Evolutionary conservation across 768 basidiomycete genomes (phyloP), one percentile per base, ranked within the genome.

Genomic region (Trametes elegans): DNA sequence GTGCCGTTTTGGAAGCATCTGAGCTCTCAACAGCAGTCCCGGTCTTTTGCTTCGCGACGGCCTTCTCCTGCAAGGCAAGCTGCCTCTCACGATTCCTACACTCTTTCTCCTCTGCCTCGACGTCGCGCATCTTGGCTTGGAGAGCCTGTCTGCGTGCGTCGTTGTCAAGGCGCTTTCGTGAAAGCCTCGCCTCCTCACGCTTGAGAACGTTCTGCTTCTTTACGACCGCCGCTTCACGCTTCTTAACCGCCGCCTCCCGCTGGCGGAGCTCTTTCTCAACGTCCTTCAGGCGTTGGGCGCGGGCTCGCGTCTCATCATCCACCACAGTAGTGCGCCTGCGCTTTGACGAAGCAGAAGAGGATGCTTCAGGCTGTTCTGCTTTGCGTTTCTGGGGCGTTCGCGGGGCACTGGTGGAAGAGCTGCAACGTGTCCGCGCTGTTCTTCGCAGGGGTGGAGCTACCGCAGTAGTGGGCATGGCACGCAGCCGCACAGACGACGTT

Each of bases 161-260:
- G n/a, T n/a, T n/a, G n/a, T n/a, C n/a, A n/a, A n/a, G n/a, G 8
- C 13, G 42, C 26, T 44, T 27, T 8, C 51, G 51, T 10, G 34
- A 26, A 3, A 53, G 24, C 18, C 8, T 29, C 6, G 26, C 24
- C 26, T 44, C 34, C 11, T 11, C 14, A 10, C 47, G 50, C 32
- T 39, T 11, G 3, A 53, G 23, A 6, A 28, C 47, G 9, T 56
- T 45, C 32, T 53, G 41, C 24, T 49, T 56, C 51, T 50, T 57
- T 7, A 14, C 10, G 9, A 53, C 13, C 3, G 43, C 50, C 0
- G 31, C 19, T 40, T 57, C 41, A 16, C 41, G 45, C 42, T 53
- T 56, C 34, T 49, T 39, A n/a, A 56, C 19, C 41, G 35, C 45
- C 7, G 21, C 8, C 23, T 53, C 42, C 14, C 41, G 51, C 19